phyloP scores from a whole-genome alignment of 805 yeast species.

The Saturnispora kantuleensis region DNA sequence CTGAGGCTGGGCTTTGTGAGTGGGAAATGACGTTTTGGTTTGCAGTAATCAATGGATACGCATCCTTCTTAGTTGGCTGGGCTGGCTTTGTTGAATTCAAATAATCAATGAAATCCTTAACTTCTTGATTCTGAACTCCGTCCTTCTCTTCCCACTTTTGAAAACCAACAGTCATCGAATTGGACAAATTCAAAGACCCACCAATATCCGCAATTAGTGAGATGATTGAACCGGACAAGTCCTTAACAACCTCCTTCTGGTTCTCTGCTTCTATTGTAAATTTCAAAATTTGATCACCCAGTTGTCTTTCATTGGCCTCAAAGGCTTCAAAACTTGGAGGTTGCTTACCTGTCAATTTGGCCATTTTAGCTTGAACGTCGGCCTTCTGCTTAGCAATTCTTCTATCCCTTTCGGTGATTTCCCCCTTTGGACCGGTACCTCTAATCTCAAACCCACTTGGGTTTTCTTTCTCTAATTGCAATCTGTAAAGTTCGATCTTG shows the following conservation, averaged over 20 bases:
- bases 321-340: conserved; percentile 35
- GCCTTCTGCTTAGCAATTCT: conserved; percentile 76
- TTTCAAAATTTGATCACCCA: conserved; percentile 41
- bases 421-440: conserved; percentile 85
- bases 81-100: conserved; percentile 31
- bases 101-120: conserved; percentile 49
- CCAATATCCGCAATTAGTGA: conserved; percentile 39
- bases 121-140: conserved; percentile 58
- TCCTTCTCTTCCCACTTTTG: conserved; percentile 76
- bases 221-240: conserved; percentile 61
- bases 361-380: conserved; percentile 76
- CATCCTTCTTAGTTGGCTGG: not conserved
- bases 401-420: conserved; percentile 73
- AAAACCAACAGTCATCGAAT: conserved; percentile 37
- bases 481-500: conserved; percentile 54
- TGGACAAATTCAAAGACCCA: conserved; percentile 22
- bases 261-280: conserved; percentile 45
- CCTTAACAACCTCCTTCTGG: conserved; percentile 54
- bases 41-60: not conserved
- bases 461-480: conserved; percentile 45
- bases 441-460: conserved; percentile 57
- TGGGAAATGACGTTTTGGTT: no score
- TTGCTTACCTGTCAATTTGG: conserved; percentile 77
- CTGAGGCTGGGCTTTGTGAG: not conserved
- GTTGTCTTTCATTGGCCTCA: conserved; percentile 44